Conservation (phyloP, 345 rosid species). For the Triadica sebifera region DNA sequence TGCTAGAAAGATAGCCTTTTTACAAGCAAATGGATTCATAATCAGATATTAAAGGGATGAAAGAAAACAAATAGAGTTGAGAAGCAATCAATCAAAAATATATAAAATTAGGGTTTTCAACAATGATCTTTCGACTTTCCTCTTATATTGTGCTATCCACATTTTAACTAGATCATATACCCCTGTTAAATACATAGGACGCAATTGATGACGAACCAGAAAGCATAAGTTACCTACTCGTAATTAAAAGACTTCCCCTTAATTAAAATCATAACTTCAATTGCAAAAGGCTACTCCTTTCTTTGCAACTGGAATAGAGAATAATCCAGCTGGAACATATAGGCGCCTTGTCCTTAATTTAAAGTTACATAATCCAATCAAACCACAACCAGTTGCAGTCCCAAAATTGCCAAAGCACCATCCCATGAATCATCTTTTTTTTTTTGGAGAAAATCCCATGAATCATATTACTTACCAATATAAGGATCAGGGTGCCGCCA, state of each 20-base stretch:
- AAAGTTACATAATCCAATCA: background rate
- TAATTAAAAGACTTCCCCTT: background rate
- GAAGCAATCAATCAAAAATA: background rate
- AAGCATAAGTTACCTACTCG: background rate
- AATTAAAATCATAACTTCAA: background rate
- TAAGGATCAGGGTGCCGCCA: conserved; percentile 99
- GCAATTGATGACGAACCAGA: background rate
- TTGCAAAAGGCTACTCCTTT: background rate
- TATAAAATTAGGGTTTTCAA: too few relatives aligned
- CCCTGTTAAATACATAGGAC: background rate
- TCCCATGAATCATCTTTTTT: too few relatives aligned
- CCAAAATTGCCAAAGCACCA: background rate
- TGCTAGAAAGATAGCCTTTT: background rate
- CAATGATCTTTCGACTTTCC: background rate
- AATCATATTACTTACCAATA: conserved; percentile 45
- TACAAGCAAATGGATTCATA: background rate
- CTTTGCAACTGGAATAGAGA: too few relatives aligned
- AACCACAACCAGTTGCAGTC: background rate
- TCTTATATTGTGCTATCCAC: background rate
- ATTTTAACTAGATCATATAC: background rate
- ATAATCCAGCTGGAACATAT: too few relatives aligned
- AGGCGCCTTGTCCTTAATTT: background rate
- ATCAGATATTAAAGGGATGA: background rate
- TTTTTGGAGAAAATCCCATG: too few relatives aligned
- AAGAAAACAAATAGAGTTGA: background rate